Evolutionary conservation across 176 grass and related monocot genomes (phyloP).

Genomic region (Aegilops bicornis): DNA sequence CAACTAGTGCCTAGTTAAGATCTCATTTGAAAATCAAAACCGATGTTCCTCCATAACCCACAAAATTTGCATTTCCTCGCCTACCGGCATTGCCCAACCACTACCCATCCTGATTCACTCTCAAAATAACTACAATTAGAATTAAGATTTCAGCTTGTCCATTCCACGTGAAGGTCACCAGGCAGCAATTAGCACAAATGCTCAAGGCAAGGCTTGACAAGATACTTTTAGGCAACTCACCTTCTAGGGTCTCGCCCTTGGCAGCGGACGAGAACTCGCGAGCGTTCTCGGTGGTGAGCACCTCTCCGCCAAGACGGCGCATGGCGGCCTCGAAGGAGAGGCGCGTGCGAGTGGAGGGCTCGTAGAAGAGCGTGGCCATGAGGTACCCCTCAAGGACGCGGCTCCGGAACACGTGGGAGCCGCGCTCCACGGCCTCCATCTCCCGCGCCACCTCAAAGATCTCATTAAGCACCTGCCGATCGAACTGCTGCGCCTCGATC

Average conservation of each 20-base stretch:
- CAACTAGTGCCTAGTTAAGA: not conserved
- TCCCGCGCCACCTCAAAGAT: conserved; percentile 88
- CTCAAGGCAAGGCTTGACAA: not conserved
- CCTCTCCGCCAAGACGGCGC: conserved; percentile 78
- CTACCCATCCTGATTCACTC: not conserved
- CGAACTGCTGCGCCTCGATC: conserved; percentile 88
- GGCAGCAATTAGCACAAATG: not conserved
- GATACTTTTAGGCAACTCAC: conserved; percentile 26
- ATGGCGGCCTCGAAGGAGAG: conserved; percentile 94
- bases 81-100: not conserved
- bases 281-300: conserved; percentile 97
- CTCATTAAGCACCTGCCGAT: conserved; percentile 55
- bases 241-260: conserved; percentile 97
- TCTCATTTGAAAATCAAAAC: not conserved
- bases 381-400: conserved; percentile 74
- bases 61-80: not conserved
- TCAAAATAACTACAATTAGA: not conserved
- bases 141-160: not conserved
- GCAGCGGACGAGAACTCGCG: conserved; percentile 97
- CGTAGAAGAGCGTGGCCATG: conserved; percentile 96
- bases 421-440: conserved; percentile 79
- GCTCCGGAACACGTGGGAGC: conserved; percentile 44
- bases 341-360: conserved; percentile 86
- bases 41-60: not conserved
- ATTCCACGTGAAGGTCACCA: not conserved